phyloP scores from a whole-genome alignment of 768 basidiomycete species.

The Suillus sp. region DNA sequence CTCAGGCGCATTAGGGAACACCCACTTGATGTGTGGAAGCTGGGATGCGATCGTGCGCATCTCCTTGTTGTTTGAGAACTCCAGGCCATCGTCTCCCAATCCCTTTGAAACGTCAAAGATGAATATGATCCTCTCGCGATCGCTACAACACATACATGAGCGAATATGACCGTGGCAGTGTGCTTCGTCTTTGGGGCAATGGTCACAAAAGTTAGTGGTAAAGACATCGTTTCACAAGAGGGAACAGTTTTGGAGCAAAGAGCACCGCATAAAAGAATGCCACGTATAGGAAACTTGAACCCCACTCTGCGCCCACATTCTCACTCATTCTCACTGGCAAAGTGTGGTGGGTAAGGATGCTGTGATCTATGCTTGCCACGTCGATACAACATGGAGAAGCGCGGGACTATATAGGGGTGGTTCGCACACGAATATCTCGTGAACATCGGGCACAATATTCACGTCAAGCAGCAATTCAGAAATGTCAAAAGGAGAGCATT shows the following conservation, averaged over 20 bases:
- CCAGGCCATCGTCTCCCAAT: conserved; percentile 75
- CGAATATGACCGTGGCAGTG: conserved; percentile 81
- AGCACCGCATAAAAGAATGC: not conserved
- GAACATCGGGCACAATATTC: conserved; percentile 4
- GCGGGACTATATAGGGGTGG: not conserved
- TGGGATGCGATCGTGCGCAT: conserved; percentile 25
- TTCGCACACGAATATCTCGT: not conserved
- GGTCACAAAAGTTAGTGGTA: conserved; percentile 48
- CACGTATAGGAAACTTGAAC: conserved; percentile 3
- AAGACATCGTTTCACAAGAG: not conserved
- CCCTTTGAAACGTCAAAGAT: conserved; percentile 47
- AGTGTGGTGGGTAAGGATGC: not conserved
- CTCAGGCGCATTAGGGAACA: conserved; percentile 62
- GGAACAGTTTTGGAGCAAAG: not conserved
- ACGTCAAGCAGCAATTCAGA: conserved; percentile 3
- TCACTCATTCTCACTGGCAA: conserved; percentile 6
- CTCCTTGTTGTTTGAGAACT: conserved; percentile 39
- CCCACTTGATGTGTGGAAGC: conserved; percentile 79
- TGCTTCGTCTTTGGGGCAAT: conserved; percentile 60
- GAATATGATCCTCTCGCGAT: conserved; percentile 5
- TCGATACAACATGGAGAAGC: not conserved
- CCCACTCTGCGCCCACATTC: not conserved
- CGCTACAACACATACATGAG: conserved; percentile 59
- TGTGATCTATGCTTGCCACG: not conserved
- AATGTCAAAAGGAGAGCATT: conserved; percentile 1